These are phyloP conservation scores for Boletus rex-veris DNA, from an alignment of 768 basidiomycete genomes.

Conservation along the genomic window DNA sequence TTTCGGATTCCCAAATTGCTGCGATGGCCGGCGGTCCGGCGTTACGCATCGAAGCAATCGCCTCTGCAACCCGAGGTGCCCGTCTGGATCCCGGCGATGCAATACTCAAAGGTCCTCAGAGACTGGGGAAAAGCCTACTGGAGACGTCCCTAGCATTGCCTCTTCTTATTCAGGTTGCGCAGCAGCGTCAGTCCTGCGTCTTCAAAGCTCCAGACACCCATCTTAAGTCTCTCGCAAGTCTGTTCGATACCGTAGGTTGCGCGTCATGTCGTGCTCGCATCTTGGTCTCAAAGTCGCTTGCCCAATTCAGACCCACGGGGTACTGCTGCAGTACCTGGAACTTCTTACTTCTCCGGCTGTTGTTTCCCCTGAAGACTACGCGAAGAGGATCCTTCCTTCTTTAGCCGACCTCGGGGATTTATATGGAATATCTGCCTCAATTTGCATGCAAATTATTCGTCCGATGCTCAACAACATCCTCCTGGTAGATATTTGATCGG, in stretches of 20 bases:
- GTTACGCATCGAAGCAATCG: conserved; percentile 83
- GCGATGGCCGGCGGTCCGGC: conserved; percentile 91
- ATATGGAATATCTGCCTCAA: conserved; percentile 79
- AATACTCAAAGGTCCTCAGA: conserved; percentile 58
- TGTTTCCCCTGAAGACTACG: conserved; percentile 68
- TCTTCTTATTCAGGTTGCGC: conserved; percentile 86
- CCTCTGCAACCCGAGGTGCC: conserved; percentile 74
- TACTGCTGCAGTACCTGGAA: conserved; percentile 89
- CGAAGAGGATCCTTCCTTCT: conserved; percentile 68
- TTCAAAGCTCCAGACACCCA: conserved; percentile 71
- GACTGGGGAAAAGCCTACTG: conserved; percentile 62
- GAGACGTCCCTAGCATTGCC: conserved; percentile 79
- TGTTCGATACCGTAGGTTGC: conserved; percentile 81
- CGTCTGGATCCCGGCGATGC: conserved; percentile 65
- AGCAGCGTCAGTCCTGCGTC: conserved; percentile 84
- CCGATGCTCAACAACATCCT: conserved; percentile 68
- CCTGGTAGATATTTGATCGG: conserved; percentile 41
- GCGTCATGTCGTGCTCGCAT: conserved; percentile 11
- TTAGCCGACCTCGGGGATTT: conserved; percentile 66
- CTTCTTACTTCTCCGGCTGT: conserved; percentile 73
- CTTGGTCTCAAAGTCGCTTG: conserved; percentile 21
- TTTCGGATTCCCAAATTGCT: conserved; percentile 82
- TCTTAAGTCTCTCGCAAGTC: conserved; percentile 79
- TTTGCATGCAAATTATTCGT: conserved; percentile 93
- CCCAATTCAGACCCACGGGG: conserved; percentile 74